These are phyloP conservation scores for Salix udensis DNA, from an alignment of 345 rosid genomes.

Conservation along the genomic window DNA sequence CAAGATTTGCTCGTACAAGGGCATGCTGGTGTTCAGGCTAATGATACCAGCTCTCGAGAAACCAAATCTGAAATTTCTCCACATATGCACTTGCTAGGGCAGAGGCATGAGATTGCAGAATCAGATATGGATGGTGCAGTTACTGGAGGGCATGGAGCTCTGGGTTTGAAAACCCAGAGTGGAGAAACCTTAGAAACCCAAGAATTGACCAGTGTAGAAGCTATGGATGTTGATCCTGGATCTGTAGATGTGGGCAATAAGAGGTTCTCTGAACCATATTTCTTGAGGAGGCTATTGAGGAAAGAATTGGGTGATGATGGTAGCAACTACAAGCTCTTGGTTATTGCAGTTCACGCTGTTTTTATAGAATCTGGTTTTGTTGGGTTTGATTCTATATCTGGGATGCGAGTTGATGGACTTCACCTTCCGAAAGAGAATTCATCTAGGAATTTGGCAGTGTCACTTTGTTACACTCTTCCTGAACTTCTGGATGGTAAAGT, in stretches of 20 bases:
- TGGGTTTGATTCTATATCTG: constrained; percentile 37
- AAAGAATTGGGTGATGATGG: constrained; percentile 44
- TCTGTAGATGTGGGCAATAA: not conserved
- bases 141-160: not conserved
- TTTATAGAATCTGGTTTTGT: constrained; percentile 69
- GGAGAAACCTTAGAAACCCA: not conserved
- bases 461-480: constrained; percentile 58
- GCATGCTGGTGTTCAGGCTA: not conserved
- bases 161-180: not conserved
- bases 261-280: constrained; percentile 44
- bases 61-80: not conserved
- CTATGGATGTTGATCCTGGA: constrained; percentile 29
- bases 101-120: not conserved
- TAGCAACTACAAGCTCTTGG: constrained; percentile 37
- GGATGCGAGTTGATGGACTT: constrained; percentile 34
- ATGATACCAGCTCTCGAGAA: not conserved
- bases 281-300: constrained; percentile 48
- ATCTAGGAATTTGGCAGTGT: constrained; percentile 23
- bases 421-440: constrained; percentile 43
- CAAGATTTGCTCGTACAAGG: not conserved
- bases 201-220: constrained; percentile 5
- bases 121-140: not conserved
- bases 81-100: not conserved
- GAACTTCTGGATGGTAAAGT: constrained; percentile 29
- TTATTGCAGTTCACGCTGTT: constrained; percentile 62